These are phyloP conservation scores for Noccaea bulbosa DNA, from an alignment of 345 rosid species.

Conservation along the genomic window DNA sequence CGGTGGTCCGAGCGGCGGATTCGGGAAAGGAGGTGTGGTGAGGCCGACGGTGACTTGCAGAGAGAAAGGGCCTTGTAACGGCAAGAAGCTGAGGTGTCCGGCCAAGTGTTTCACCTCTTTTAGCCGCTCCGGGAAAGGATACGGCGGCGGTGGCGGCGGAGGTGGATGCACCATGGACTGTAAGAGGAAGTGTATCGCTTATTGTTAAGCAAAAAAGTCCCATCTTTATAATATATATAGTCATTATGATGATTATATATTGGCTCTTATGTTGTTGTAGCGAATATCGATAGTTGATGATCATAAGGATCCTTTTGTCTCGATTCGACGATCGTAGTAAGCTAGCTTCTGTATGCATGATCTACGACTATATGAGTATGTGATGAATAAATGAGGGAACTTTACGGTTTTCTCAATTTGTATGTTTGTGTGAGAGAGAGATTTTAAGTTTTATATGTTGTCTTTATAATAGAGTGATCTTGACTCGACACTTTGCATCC, in stretches of 20 bases:
- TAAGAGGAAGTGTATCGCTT: slow-evolving; percentile 92
- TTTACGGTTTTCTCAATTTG: slow-evolving; percentile 24
- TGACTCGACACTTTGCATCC: slow-evolving; percentile 5
- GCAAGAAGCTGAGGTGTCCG: slow-evolving; percentile 87
- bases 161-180: slow-evolving; percentile 97
- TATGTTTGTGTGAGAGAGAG: slow-evolving; percentile 2
- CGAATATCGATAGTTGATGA: slow-evolving; percentile 34
- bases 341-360: slow-evolving; percentile 19
- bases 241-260: slow-evolving; percentile 31
- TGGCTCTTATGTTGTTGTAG: slow-evolving; percentile 17
- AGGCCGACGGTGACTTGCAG: slow-evolving; percentile 73
- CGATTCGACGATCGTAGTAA: slow-evolving; percentile 15
- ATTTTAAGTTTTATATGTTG: not conserved
- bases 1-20: slow-evolving; percentile 78
- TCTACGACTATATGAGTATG: slow-evolving; percentile 9
- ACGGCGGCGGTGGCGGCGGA: slow-evolving; percentile 91
- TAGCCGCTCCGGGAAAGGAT: slow-evolving; percentile 90
- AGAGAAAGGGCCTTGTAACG: slow-evolving; percentile 77
- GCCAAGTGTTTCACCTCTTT: slow-evolving; percentile 90
- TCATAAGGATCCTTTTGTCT: slow-evolving; percentile 36
- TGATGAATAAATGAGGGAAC: slow-evolving; percentile 41
- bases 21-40: slow-evolving; percentile 59
- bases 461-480: slow-evolving; percentile 2
- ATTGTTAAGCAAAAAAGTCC: slow-evolving; percentile 49
- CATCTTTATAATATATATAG: slow-evolving; percentile 33